A percentile compares a stretch with the other conserved stretches of the same genome.
These are phyloP conservation scores for Wickerhamiella alocasiicola DNA, from an alignment of 805 yeast species.

Conservation along the genomic window DNA sequence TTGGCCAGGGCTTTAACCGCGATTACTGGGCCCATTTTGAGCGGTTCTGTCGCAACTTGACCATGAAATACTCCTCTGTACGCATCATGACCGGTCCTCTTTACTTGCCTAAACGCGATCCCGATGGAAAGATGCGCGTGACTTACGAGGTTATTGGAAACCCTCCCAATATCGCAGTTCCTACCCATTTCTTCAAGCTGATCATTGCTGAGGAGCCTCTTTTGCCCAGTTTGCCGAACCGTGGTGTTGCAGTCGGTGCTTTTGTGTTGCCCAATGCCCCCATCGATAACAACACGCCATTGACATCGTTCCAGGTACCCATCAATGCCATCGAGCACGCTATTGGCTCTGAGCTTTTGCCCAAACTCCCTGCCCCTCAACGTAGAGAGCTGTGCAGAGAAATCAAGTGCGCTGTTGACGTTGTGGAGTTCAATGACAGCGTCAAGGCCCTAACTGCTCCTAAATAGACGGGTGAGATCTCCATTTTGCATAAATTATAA, in stretches of 20 bases:
- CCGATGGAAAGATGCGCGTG: slow-evolving; percentile 78
- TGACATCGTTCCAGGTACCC: slow-evolving; percentile 74
- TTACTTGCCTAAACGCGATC: slow-evolving; percentile 65
- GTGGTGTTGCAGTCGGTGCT: slow-evolving; percentile 65
- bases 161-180: slow-evolving; percentile 94
- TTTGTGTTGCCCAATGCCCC: slow-evolving; percentile 85
- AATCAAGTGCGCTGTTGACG: slow-evolving; percentile 65
- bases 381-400: slow-evolving; percentile 64
- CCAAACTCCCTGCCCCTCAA: slow-evolving; percentile 46
- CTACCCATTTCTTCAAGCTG: slow-evolving; percentile 90
- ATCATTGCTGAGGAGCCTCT: slow-evolving; percentile 64
- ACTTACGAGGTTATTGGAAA: slow-evolving; percentile 88
- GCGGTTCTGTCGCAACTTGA: slow-evolving; percentile 69
- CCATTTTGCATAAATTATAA: too few relatives aligned
- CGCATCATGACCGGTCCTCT: slow-evolving; percentile 90
- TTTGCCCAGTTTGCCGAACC: slow-evolving; percentile 22
- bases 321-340: slow-evolving; percentile 79
- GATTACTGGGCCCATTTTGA: slow-evolving; percentile 98
- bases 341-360: slow-evolving; percentile 70
- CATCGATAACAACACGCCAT: slow-evolving; percentile 58
- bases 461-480: too few relatives aligned
- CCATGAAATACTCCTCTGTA: slow-evolving; percentile 58
- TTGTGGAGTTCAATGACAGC: slow-evolving; percentile 43
- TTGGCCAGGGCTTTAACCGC: slow-evolving; percentile 93
- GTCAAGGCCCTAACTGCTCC: slow-evolving; percentile 11